A percentile compares a stretch with the other conserved stretches of the same genome.
Conservation (phyloP, 352 stramenopile species). For the Phytopythium litorale region DNA sequence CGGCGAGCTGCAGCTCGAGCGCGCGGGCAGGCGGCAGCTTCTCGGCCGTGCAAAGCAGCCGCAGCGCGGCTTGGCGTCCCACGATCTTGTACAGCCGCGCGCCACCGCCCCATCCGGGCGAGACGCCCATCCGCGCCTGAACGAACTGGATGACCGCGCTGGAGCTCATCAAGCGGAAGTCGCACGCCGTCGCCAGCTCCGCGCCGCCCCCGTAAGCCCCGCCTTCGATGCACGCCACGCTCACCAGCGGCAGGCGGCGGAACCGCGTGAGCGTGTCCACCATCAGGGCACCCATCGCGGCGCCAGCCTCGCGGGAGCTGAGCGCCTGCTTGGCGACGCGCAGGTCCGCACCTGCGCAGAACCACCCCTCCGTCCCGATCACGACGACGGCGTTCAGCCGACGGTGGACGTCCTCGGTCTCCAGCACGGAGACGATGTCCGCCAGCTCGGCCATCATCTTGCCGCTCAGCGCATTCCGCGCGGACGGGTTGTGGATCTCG, state of each 20-base stretch:
- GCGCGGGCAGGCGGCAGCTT: conserved; percentile 46
- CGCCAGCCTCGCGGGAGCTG: conserved; percentile 57
- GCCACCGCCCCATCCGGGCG: conserved; percentile 79
- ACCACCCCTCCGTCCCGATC: conserved; percentile 56
- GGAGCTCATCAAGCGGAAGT: conserved; percentile 68
- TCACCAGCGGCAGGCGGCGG: conserved; percentile 72
- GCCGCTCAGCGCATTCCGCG: conserved; percentile 73
- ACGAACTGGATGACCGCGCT: conserved; percentile 84
- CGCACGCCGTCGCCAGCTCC: conserved; percentile 76
- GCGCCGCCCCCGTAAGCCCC: conserved; percentile 80
- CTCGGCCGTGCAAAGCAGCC: conserved; percentile 66
- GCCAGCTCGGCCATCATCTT: conserved; percentile 88
- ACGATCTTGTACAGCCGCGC: conserved; percentile 76
- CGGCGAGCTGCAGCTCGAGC: conserved; percentile 57
- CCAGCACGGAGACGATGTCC: conserved; percentile 59
- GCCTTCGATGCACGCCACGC: conserved; percentile 73
- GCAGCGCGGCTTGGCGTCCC: conserved; percentile 60
- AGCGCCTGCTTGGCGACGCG: conserved; percentile 73
- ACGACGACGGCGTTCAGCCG: conserved; percentile 66
- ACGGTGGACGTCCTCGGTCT: conserved; percentile 42
- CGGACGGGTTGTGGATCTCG: conserved; percentile 65
- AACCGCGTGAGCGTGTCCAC: conserved; percentile 68
- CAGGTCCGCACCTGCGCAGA: conserved; percentile 84
- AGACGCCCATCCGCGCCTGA: conserved; percentile 79
- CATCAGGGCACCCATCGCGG: conserved; percentile 73